A percentile compares a stretch with the other conserved stretches of the same genome.
phyloP scores from a whole-genome alignment of 768 basidiomycete species.

The Panaeolus papilionaceus region DNA sequence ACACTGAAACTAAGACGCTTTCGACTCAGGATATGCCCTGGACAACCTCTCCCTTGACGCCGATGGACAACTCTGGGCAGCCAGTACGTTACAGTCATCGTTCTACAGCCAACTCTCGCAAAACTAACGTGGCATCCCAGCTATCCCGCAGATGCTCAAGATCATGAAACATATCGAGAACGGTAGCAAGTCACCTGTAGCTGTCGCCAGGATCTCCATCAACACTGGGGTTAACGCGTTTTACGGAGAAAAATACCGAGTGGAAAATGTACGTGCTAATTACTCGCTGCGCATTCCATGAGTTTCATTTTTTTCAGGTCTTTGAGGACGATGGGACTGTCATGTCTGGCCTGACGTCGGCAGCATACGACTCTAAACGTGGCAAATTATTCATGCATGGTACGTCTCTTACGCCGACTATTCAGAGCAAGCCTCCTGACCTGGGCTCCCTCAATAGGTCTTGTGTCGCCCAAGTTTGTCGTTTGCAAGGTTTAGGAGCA shows the following conservation, averaged over 20 bases:
- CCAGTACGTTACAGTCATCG: slow-evolving; percentile 44
- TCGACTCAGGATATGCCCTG: slow-evolving; percentile 29
- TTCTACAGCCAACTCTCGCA: background rate
- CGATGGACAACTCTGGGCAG: slow-evolving; percentile 66
- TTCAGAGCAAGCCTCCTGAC: background rate
- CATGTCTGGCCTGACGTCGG: slow-evolving; percentile 62
- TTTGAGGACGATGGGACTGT: slow-evolving; percentile 73
- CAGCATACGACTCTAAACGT: slow-evolving; percentile 58
- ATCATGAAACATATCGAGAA: slow-evolving; percentile 47
- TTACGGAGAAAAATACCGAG: slow-evolving; percentile 63
- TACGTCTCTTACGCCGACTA: slow-evolving; percentile 32
- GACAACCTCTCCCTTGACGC: slow-evolving; percentile 71
- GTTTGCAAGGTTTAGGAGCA: slow-evolving; percentile 36
- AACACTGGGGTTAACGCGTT: slow-evolving; percentile 58
- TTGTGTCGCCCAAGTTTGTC: slow-evolving; percentile 36
- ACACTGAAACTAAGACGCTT: background rate
- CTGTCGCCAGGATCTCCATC: slow-evolving; percentile 56
- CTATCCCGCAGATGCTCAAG: slow-evolving; percentile 49
- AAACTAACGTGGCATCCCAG: slow-evolving; percentile 25
- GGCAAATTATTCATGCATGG: slow-evolving; percentile 64
- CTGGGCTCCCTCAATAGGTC: slow-evolving; percentile 29
- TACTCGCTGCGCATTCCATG: background rate
- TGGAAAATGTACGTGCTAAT: slow-evolving; percentile 54
- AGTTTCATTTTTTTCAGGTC: slow-evolving; percentile 43
- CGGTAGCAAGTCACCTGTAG: slow-evolving; percentile 51